Percentiles rank a stretch among this genome's conserved stretches.
Conservation (phyloP, 768 basidiomycete species). For the Lactifluus echinatus region DNA sequence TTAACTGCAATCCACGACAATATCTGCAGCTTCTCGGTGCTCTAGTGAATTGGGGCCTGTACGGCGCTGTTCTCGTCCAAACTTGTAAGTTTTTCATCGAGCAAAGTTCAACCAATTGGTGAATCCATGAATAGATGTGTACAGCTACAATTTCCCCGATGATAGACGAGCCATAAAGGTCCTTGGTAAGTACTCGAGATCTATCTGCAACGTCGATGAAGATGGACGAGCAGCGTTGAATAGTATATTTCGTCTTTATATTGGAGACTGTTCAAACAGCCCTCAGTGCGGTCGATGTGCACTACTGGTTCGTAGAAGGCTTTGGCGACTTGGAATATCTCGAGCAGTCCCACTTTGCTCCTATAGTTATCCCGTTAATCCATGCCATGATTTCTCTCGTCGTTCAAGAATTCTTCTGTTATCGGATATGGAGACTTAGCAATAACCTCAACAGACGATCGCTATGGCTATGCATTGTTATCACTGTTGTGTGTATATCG, state of each 20-base stretch:
- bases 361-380: constrained; percentile 25
- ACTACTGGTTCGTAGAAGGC: constrained; percentile 24
- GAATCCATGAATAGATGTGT: constrained; percentile 4
- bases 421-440: constrained; percentile 27
- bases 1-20: neutral
- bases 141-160: too few relatives aligned
- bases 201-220: too few relatives aligned
- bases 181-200: neutral
- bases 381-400: constrained; percentile 23
- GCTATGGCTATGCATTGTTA: neutral
- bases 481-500: neutral
- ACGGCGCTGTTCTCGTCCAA: too few relatives aligned
- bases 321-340: constrained; percentile 25
- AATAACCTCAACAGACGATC: constrained; percentile 16
- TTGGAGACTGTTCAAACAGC: too few relatives aligned
- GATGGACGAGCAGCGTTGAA: too few relatives aligned
- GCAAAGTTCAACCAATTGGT: neutral
- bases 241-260: too few relatives aligned
- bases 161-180: neutral
- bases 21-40: too few relatives aligned
- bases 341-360: constrained; percentile 19
- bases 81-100: constrained; percentile 20
- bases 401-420: constrained; percentile 28
- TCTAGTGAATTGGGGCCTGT: too few relatives aligned
- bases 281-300: constrained; percentile 19